These are phyloP conservation scores for Salvia miltiorrhiza DNA, from an alignment of 257 asterid species.

Conservation along the genomic window DNA sequence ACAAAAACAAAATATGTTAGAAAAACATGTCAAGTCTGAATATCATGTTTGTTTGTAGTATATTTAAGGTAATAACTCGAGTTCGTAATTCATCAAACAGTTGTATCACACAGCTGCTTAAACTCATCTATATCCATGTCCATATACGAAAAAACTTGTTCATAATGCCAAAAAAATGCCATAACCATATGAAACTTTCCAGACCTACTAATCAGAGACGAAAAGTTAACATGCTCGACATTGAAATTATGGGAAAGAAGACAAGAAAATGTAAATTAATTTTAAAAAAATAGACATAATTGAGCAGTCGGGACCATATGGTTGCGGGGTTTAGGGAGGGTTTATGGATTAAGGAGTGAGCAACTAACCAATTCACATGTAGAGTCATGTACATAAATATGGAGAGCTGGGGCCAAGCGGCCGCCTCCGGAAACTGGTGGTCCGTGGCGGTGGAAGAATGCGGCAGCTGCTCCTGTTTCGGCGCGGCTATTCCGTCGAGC, in stretches of 20 bases:
- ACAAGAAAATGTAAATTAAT: background rate
- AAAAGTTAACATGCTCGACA: background rate
- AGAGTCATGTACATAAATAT: background rate
- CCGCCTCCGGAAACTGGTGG: background rate
- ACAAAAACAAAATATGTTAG: background rate
- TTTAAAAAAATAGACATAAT: no score
- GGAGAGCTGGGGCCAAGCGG: background rate
- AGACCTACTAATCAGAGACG: background rate
- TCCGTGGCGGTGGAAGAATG: background rate
- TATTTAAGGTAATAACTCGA: background rate
- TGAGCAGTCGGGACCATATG: background rate
- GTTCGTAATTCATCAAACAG: background rate
- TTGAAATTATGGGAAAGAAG: background rate
- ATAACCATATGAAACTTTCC: background rate
- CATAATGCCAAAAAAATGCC: background rate
- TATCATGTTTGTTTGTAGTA: background rate
- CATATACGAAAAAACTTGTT: background rate
- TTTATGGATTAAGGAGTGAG: background rate
- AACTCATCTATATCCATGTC: background rate
- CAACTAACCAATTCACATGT: background rate
- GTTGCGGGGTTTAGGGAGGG: constrained; percentile 5
- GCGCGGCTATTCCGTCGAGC: background rate
- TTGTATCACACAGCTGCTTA: background rate
- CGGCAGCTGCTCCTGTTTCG: background rate
- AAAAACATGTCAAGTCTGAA: background rate